These are phyloP conservation scores for Eimeria falciformis DNA, from an alignment of 169 alveolate genomes.

Conservation along the genomic window DNA sequence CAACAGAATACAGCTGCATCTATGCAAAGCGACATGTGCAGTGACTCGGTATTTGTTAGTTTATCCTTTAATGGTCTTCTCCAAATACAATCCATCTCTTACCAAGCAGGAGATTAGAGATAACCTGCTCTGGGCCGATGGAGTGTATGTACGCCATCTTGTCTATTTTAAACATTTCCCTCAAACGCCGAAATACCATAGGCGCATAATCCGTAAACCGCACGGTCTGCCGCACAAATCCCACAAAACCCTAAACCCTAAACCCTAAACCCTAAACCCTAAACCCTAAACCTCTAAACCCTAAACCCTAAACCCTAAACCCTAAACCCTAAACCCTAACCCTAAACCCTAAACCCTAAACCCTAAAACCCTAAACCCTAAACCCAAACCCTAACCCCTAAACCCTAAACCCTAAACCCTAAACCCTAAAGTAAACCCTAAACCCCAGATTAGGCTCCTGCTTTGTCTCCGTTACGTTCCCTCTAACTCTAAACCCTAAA, in stretches of 20 bases:
- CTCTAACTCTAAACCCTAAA: constrained; percentile 12
- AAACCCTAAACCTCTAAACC: constrained; percentile 1
- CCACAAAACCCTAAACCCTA: background rate
- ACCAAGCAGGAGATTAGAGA: background rate
- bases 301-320: background rate
- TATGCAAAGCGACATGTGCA: too few species aligned
- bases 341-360: too few species aligned
- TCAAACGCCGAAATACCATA: constrained; percentile 12
- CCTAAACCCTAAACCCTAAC: background rate
- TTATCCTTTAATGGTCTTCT: background rate
- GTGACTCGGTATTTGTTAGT: background rate
- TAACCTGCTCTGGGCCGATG: constrained; percentile 14
- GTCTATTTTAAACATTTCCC: constrained; percentile 17
- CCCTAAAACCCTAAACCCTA: too few species aligned
- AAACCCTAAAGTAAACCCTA: too few species aligned
- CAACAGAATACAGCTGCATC: too few species aligned
- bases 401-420: constrained; percentile 49
- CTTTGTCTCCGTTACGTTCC: too few species aligned
- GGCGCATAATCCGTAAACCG: constrained; percentile 17
- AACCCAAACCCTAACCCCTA: too few species aligned
- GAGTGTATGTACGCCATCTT: constrained; percentile 9
- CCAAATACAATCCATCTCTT: background rate
- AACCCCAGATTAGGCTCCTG: too few species aligned
- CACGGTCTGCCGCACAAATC: background rate
- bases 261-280: background rate